Evolutionary conservation across 257 asterid genomes (phyloP), one percentile per base, ranked within the genome.

Genomic region (Jaltomata sinuosa): DNA sequence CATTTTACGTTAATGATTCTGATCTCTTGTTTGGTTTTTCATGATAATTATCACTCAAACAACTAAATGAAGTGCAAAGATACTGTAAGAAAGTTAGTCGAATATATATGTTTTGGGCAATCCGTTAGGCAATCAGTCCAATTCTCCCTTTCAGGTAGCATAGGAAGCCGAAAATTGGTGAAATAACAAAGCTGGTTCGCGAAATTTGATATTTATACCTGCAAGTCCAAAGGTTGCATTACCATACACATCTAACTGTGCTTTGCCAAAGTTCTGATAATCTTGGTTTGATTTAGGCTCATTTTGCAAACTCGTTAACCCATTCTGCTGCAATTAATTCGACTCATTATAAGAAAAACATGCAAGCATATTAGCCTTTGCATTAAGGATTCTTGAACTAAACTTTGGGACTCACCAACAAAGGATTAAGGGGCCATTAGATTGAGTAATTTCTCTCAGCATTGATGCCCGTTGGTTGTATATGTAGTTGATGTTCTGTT

Each of bases 341-440:
- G 83, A 85, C 88, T 85, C 87, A 55, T 52, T 72, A 85, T 45
- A 62, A 61, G 45, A 18, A 50, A 50, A 50, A 50, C 55, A 50
- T 4, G 21, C 1, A 16, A 18, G 8, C 59, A 4, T 52, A 52
- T 16, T 15, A 52, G 21, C 2, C 7, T 52, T 52, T 16, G n/a
- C 22, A 52, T 16, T 52, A 18, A 52, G 16, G 4, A 47, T 47
- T 47, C 53, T 47, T 47, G n/a, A 15, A 16, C 21, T 52, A 52
- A 53, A 8, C 32, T 32, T 36, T 79, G 18, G 84, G 87, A 90
- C 89, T 69, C 71, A 89, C 95, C 92, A 55, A 92, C 87, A 25
- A 92, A n/a, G 89, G 83, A 83, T 90, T 49, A 88, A 82, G 69
- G 93, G 95, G 9, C 93, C 94, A 19, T 87, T 87, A 27, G 53